These are phyloP conservation scores for Coffea eugenioides DNA, from an alignment of 257 asterid genomes.

Conservation along the genomic window DNA sequence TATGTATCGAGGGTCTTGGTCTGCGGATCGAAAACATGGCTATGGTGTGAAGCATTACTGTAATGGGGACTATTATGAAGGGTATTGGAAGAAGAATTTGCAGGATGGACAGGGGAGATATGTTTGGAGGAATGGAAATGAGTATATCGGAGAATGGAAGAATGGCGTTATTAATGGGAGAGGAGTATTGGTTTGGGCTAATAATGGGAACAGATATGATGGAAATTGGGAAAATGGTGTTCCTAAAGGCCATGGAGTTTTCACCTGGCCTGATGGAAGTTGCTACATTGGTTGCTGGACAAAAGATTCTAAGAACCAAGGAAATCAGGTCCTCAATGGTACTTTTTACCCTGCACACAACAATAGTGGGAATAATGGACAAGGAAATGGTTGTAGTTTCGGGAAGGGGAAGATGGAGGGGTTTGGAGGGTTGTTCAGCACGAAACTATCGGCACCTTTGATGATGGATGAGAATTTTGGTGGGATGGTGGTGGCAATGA, in stretches of 20 bases:
- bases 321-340: conserved; percentile 55
- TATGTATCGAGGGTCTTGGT: conserved; percentile 74
- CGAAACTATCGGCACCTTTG: conserved; percentile 49
- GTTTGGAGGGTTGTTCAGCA: conserved; percentile 35
- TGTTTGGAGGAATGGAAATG: conserved; percentile 83
- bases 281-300: conserved; percentile 82
- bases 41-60: conserved; percentile 74
- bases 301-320: conserved; percentile 32
- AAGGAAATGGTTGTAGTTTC: not conserved
- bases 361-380: conserved; percentile 17
- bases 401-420: conserved; percentile 23
- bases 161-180: conserved; percentile 77
- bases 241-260: conserved; percentile 84
- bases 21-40: conserved; percentile 79
- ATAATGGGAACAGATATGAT: conserved; percentile 78
- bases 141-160: conserved; percentile 86
- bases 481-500: conserved; percentile 38
- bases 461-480: conserved; percentile 39
- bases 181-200: conserved; percentile 78
- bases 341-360: conserved; percentile 66
- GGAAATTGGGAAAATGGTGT: conserved; percentile 83
- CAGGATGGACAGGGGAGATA: conserved; percentile 92
- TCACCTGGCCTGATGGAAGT: conserved; percentile 92
- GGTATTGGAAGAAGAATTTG: conserved; percentile 71
- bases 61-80: conserved; percentile 88